Conservation (phyloP, 75 land plant species). For the Larix kaempferi region DNA sequence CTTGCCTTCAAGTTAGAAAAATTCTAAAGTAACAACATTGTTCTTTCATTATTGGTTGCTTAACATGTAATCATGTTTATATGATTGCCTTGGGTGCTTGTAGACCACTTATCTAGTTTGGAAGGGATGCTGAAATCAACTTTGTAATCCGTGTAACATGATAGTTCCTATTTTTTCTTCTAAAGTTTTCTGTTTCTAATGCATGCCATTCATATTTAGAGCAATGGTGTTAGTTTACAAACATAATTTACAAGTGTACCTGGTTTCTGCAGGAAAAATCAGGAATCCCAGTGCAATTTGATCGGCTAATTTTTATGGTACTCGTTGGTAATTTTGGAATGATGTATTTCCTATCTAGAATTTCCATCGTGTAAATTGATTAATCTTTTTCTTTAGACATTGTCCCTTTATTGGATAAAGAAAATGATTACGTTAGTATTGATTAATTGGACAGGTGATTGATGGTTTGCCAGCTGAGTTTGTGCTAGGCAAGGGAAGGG, state of each 20-base stretch:
- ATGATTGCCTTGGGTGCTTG: neutral
- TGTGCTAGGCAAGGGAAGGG: conserved; percentile 66
- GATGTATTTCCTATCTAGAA: neutral
- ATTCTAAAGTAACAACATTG: too few relatives aligned
- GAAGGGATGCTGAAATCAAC: neutral
- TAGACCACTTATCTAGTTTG: neutral
- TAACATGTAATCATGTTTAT: neutral
- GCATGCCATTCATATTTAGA: conserved; percentile 9
- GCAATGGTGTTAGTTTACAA: neutral
- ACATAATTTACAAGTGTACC: conserved; percentile 1
- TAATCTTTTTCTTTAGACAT: neutral
- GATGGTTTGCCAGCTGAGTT: conserved; percentile 99
- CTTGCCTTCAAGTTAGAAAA: too few relatives aligned
- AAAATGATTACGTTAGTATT: conserved; percentile 4
- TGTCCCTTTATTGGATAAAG: neutral
- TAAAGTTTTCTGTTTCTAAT: neutral
- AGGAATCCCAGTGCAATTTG: conserved; percentile 59
- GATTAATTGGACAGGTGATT: conserved; percentile 64
- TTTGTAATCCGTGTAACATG: neutral
- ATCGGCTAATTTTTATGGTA: conserved; percentile 85
- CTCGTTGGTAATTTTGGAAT: conserved; percentile 4
- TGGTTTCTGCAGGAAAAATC: conserved; percentile 53
- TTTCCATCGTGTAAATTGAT: conserved; percentile 1
- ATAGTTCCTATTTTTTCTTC: neutral
- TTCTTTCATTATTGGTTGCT: neutral